Base-by-base conservation (phyloP, 164 flowering plant genomes). In the Stephania cephalantha region DNA sequence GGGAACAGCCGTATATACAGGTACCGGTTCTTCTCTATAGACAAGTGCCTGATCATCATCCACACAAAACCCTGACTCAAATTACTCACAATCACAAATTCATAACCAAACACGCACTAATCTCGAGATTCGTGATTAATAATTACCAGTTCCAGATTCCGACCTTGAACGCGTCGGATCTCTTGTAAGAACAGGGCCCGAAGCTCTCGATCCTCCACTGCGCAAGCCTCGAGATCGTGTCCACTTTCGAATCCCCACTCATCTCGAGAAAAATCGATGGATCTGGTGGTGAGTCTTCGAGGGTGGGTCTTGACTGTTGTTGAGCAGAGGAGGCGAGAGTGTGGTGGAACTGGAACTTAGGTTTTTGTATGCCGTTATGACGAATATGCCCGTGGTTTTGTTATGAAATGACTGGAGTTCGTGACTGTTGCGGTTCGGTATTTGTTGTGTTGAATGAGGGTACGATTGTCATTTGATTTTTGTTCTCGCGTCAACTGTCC, bases 91-190 rank as follows among this genome's bases (percentile, higher is more conserved):
- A 25, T 25, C 53, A 48, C 53, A 7, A 48, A 72, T 4, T 25
- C 25, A 72, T 7, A 5, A 71, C 0, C n/a, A 63, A 46, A 25
- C n/a, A 58, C 53, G 10, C 63, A 4, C 50, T 5, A 18, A 35
- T 25, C 25, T 25, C 25, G 25, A 25, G 25, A 25, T 25, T 25
- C 25, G 25, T 25, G 5, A 10, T 18, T 45, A 53, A 30, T 9
- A 75, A 70, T 58, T 82, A 94, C 98, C 98, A 94, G 85, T 90
- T 94, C 98, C 98, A 94, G 66, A 91, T 80, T 7, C 97, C 98
- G 80, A 92, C 73, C 78, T 85, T 92, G 87, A 94, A 94, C 11
- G 92, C 84, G 7, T 94, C 97, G 81, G 98, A 94, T 52, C 87
- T 86, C 63, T 85, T 85, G 88, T 83, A 91, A 75, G 95, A 83